A percentile compares a stretch with the other conserved stretches of the same genome.
These are phyloP conservation scores for Aureobasidium zeae DNA, from an alignment of 2,329 filamentous ascomycete species.

Conservation along the genomic window DNA sequence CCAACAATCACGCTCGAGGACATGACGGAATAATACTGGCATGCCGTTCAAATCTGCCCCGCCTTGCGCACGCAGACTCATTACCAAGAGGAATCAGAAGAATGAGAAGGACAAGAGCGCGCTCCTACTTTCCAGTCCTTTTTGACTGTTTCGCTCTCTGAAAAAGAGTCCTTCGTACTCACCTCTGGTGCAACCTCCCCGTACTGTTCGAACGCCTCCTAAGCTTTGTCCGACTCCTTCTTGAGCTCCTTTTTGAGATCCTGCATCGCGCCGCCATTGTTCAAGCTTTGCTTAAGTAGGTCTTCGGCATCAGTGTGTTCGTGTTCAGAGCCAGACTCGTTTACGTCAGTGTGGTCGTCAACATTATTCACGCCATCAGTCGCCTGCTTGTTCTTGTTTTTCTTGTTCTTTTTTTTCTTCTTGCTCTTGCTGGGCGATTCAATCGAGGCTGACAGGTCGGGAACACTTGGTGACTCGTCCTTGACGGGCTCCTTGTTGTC, in stretches of 20 bases:
- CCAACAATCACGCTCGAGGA: too few relatives aligned
- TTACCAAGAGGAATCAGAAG: too few relatives aligned
- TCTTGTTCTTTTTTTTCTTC: slow-evolving; percentile 18
- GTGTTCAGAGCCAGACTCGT: slow-evolving; percentile 7
- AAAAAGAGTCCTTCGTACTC: too few relatives aligned
- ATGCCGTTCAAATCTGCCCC: too few relatives aligned
- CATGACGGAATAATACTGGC: too few relatives aligned
- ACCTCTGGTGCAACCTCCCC: too few relatives aligned
- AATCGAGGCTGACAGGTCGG: neutral
- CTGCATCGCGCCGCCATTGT: slow-evolving; percentile 15
- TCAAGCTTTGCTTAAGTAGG: slow-evolving; percentile 12
- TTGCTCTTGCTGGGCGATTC: slow-evolving; percentile 16
- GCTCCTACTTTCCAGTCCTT: too few relatives aligned
- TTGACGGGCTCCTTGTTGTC: slow-evolving; percentile 8
- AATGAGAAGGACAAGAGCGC: too few relatives aligned
- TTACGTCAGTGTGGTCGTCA: slow-evolving; percentile 10
- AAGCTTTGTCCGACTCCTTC: slow-evolving; percentile 11
- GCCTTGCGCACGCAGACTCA: too few relatives aligned
- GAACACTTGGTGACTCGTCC: slow-evolving; percentile 15
- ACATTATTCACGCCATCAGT: neutral
- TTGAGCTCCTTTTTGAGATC: slow-evolving; percentile 14
- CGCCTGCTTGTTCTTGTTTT: slow-evolving; percentile 23
- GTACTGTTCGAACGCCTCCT: slow-evolving; percentile 13
- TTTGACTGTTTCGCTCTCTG: too few relatives aligned
- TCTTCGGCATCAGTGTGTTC: slow-evolving; percentile 2